Evolutionary conservation across 768 basidiomycete genomes (phyloP), one percentile per base, ranked within the genome.

Genomic region (Lyophyllum semitale): DNA sequence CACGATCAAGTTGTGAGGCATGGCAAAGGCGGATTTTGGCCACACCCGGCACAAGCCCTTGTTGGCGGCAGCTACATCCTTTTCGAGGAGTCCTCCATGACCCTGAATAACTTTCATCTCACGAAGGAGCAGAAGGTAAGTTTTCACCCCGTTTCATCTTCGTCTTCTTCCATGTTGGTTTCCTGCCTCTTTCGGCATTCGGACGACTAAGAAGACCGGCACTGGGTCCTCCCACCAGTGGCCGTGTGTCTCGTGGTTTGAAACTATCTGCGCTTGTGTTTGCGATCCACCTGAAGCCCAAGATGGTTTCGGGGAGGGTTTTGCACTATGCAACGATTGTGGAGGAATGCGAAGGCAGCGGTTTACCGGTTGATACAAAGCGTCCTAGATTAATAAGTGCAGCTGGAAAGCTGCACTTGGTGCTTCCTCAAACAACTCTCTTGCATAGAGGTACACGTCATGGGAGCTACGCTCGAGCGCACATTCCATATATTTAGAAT

Each of bases 121-220:
- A 65, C 75, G 1, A 70, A 77, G 7, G 71, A 74, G 27, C 57
- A 63, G 7, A 82, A 81, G 77, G 93, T 92, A 68, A 73, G 91
- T 82, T 43, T 44, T 37, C 18, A 30, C 51, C 41, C 42, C 61
- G 47, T 59, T 60, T 45, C 32, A 45, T 13, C 17, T 32, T 54
- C 22, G 48, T 20, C 40, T 45, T 54, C 20, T 49, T 60, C 53
- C 41, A 41, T 54, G 13, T 58, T 51, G 35, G 40, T 22, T 50
- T 25, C 60, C 32, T 23, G 30, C 44, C n/a, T n/a, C n/a, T n/a
- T n/a, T n/a, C n/a, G n/a, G n/a, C n/a, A n/a, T 58, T 55, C 68
- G 95, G 95, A 82, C 90, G 83, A 73, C 71, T 49, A 95, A 98
- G 95, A 98, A 98, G 89, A 89, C 85, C 87, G 83, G 79, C 93